phyloP scores from a whole-genome alignment of 192 early-diverging fungal species.

The Cetraspora pellucida region DNA sequence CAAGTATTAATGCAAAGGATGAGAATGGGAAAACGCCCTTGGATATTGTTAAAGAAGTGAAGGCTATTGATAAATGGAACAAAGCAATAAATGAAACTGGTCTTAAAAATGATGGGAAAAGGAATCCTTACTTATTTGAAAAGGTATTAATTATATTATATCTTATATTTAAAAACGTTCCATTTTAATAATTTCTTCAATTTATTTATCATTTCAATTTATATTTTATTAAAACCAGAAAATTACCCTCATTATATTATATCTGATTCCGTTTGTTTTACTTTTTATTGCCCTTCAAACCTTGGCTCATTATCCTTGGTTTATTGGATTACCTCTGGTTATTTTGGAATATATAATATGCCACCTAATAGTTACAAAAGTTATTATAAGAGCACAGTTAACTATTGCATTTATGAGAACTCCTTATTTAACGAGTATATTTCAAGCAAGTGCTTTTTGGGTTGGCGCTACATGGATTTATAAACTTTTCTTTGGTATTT shows the following conservation, averaged over 20 bases:
- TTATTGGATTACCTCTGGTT: slow-evolving; percentile 69
- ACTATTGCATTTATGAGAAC: slow-evolving; percentile 67
- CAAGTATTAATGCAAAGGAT: slow-evolving; percentile 65
- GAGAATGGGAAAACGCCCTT: slow-evolving; percentile 76
- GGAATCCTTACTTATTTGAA: slow-evolving; percentile 42
- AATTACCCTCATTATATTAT: slow-evolving; percentile 67
- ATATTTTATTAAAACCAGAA: slow-evolving; percentile 40
- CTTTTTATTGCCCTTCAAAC: slow-evolving; percentile 61
- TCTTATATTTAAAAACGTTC: background rate
- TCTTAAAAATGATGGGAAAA: slow-evolving; percentile 38
- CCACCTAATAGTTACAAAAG: slow-evolving; percentile 62
- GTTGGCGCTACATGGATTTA: slow-evolving; percentile 69
- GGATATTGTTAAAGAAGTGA: slow-evolving; percentile 75
- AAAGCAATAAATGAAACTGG: slow-evolving; percentile 50
- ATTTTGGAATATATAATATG: slow-evolving; percentile 54
- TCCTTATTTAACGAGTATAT: slow-evolving; percentile 84
- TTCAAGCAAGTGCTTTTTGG: slow-evolving; percentile 83
- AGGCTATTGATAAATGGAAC: slow-evolving; percentile 47
- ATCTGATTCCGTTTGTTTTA: slow-evolving; percentile 67
- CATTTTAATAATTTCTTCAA: background rate
- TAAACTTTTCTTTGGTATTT: slow-evolving; percentile 66
- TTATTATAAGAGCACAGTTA: slow-evolving; percentile 55
- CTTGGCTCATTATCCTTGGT: slow-evolving; percentile 75
- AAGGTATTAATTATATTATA: slow-evolving; percentile 36
- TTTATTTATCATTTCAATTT: too few species aligned